Conservation (phyloP, 441 rosid genomes). For the Rhodomyrtus psidioides region DNA sequence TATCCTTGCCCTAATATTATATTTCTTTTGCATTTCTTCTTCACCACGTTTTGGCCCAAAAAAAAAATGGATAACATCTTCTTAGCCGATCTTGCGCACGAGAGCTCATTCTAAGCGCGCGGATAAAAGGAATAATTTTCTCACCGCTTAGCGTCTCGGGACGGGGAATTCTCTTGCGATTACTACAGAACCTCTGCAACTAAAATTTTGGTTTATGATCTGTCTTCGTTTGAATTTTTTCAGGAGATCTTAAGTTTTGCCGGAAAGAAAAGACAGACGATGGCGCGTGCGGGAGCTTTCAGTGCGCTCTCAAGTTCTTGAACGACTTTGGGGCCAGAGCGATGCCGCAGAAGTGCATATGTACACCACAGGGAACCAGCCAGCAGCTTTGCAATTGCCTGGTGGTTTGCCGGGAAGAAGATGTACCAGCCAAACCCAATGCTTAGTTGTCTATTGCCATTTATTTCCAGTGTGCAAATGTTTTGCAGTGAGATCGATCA, state of each 20-base stretch:
- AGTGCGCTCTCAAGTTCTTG: background rate
- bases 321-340: background rate
- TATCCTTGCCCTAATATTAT: background rate
- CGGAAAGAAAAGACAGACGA: background rate
- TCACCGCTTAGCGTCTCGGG: background rate
- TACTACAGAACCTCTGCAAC: background rate
- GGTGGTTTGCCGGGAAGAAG: background rate
- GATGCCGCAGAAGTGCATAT: background rate
- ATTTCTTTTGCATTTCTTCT: no score
- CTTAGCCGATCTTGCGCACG: background rate
- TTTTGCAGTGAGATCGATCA: background rate
- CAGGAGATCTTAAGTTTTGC: background rate
- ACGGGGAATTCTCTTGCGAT: background rate
- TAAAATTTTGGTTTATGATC: no score
- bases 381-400: background rate
- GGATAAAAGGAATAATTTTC: background rate
- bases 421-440: background rate
- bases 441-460: background rate
- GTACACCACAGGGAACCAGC: background rate
- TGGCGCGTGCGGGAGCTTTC: background rate
- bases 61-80: background rate
- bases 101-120: background rate
- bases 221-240: background rate
- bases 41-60: background rate
- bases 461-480: background rate